Conservation (phyloP, 371 early-diverging fungal genomes). For the Apophysomyces variabilis region DNA sequence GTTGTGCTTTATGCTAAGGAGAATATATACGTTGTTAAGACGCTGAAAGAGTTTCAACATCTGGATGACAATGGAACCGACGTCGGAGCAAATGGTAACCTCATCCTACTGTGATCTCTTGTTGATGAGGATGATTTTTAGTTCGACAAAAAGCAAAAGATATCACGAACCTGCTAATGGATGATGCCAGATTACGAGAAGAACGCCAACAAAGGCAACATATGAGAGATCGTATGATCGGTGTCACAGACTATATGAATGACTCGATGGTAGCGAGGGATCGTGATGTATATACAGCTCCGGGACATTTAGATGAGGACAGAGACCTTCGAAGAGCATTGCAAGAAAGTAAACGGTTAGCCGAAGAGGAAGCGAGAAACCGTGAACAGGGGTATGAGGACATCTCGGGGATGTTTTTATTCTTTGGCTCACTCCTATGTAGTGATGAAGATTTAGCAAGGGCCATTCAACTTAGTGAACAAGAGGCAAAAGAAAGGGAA, state of each 20-base stretch:
- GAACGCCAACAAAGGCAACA: constrained; percentile 69
- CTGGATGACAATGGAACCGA: constrained; percentile 92
- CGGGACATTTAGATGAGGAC: constrained; percentile 76
- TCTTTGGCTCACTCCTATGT: background rate
- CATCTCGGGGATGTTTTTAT: background rate
- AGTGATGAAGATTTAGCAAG: constrained; percentile 49
- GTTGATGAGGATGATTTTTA: constrained; percentile 26
- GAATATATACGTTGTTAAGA: constrained; percentile 92
- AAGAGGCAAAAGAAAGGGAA: constrained; percentile 47
- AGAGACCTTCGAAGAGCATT: constrained; percentile 81
- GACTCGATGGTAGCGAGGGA: constrained; percentile 31
- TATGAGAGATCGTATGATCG: constrained; percentile 69
- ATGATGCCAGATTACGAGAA: constrained; percentile 80
- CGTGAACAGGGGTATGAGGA: constrained; percentile 31
- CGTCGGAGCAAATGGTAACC: constrained; percentile 82
- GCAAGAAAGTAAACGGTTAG: constrained; percentile 67
- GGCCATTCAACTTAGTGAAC: constrained; percentile 47
- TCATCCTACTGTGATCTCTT: background rate
- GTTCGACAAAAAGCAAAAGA: constrained; percentile 95
- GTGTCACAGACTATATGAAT: constrained; percentile 44
- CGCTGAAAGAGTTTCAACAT: constrained; percentile 94
- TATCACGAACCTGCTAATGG: constrained; percentile 80
- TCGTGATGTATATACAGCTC: constrained; percentile 44
- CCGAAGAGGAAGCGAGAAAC: constrained; percentile 39
- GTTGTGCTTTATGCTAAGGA: constrained; percentile 89